Evolutionary conservation across 495 filamentous ascomycete genomes (phyloP).

Genomic region (Evernia prunastri): DNA sequence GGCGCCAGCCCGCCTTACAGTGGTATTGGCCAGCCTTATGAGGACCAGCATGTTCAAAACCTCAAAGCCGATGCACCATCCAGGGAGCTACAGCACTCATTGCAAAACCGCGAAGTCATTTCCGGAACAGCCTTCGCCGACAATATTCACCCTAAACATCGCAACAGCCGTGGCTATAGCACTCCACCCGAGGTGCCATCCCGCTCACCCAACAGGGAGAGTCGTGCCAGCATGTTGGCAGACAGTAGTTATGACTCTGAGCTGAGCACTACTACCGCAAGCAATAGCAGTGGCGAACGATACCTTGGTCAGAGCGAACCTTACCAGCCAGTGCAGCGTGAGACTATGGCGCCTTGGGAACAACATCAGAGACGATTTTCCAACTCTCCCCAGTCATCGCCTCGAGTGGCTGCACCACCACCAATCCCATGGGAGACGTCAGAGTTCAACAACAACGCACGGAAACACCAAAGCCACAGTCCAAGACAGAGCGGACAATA

Average conservation of each 20-base stretch:
- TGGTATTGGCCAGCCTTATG: conserved; percentile 26
- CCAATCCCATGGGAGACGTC: conserved; percentile 24
- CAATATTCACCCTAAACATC: neutral
- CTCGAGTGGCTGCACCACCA: conserved; percentile 12
- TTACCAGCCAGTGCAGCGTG: conserved; percentile 9
- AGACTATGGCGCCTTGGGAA: conserved; percentile 17
- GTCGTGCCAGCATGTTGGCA: conserved; percentile 1
- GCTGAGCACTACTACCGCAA: conserved; percentile 20
- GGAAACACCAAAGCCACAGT: conserved; percentile 11
- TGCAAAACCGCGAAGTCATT: conserved; percentile 15
- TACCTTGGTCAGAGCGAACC: conserved; percentile 10
- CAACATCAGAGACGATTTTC: conserved; percentile 23
- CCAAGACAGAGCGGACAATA: conserved; percentile 18
- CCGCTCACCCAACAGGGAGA: conserved; percentile 17
- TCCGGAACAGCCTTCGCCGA: conserved; percentile 3
- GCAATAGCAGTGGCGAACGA: conserved; percentile 17
- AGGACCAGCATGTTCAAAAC: conserved; percentile 27
- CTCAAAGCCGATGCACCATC: conserved; percentile 25
- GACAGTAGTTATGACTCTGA: conserved; percentile 20
- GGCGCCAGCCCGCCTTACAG: conserved; percentile 10
- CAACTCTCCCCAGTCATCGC: conserved; percentile 15
- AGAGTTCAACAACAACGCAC: neutral
- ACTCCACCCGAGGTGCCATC: conserved; percentile 22
- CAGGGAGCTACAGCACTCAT: conserved; percentile 22
- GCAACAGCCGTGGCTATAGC: conserved; percentile 13